Base-by-base conservation (phyloP, 2,329 filamentous ascomycete genomes). In the Knufia fluminis region DNA sequence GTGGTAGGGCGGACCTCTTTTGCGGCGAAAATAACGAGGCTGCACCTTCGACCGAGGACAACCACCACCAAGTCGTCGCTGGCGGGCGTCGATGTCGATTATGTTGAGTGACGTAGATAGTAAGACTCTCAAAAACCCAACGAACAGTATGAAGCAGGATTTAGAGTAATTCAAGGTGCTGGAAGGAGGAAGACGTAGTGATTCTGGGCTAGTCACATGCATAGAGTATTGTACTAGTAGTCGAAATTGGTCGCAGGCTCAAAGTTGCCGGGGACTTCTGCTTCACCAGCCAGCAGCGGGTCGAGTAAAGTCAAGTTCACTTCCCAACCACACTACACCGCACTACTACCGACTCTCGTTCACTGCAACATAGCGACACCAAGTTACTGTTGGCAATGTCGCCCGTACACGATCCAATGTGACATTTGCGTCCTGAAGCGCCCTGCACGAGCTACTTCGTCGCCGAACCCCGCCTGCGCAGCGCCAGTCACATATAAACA, bases 391-490 rank as follows among this genome's bases (percentile, higher is more conserved):
- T 10, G 14, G 23, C 22, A 17, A 48, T 48, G 45, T 31, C 22
- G 33, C 23, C 33, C 20, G 12, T 16, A 16, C 35, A 20, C 35
- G 33, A 17, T 28, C 45, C 33, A 39, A 38, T 17, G 35, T 48
- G 45, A 48, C 45, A 48, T 8, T 20, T 16, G 8, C 17, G 9
- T 3, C 4, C 17, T 7, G 45, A 16, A 17, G 45, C 33, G 22
- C 35, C 24, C 31, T 48, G 45, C 35, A 31, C 45, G 33, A 48
- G 45, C 45, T 48, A n/a, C 19, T 17, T n/a, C 33, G 7, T 22
- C 14, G 22, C 24, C n/a, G 20, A 49, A 49, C 50, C 48, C 57
- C 55, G 50, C 55, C 54, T 52, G 51, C 57, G 53, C 53, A 48
- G 51, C 43, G 44, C 12, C 46, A 44, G 24, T 20, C 32, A 42